A percentile compares a stretch with the other conserved stretches of the same genome.
These are phyloP conservation scores for Boletus bicolor DNA, from an alignment of 768 basidiomycete genomes.

Conservation along the genomic window DNA sequence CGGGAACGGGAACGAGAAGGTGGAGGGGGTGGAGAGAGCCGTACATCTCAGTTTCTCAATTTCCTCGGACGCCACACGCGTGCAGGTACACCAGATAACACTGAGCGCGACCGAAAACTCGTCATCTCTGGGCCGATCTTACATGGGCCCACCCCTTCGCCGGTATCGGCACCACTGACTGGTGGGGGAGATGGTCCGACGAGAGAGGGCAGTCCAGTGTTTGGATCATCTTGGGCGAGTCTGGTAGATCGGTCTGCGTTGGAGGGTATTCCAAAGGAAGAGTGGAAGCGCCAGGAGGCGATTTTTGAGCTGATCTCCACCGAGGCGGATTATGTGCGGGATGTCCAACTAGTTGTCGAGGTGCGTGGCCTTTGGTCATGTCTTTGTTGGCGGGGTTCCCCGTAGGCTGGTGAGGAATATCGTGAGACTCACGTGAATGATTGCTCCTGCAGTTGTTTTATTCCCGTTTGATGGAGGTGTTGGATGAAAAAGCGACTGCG, in stretches of 20 bases:
- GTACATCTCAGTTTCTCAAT: conserved; percentile 50
- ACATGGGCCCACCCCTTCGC: conserved; percentile 29
- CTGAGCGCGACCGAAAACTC: conserved; percentile 41
- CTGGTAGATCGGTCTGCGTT: conserved; percentile 82
- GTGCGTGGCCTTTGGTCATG: conserved; percentile 39
- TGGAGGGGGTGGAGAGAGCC: conserved; percentile 28
- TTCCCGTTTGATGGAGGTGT: conserved; percentile 64
- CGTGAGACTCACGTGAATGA: not conserved
- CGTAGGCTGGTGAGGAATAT: too few relatives aligned
- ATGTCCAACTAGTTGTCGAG: conserved; percentile 89
- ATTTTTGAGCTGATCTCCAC: conserved; percentile 95
- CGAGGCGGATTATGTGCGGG: conserved; percentile 85
- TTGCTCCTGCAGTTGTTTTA: conserved; percentile 67
- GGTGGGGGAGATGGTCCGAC: conserved; percentile 21
- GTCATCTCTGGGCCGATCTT: conserved; percentile 71
- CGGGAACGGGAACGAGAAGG: conserved; percentile 24
- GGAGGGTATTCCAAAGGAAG: conserved; percentile 71
- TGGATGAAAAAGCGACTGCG: conserved; percentile 73
- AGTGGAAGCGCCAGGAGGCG: conserved; percentile 88
- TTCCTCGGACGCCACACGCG: conserved; percentile 53
- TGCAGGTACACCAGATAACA: conserved; percentile 47
- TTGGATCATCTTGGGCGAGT: conserved; percentile 86
- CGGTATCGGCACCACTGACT: not conserved
- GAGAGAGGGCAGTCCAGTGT: conserved; percentile 55
- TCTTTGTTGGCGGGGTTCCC: too few relatives aligned